phyloP scores from a whole-genome alignment of 2,329 filamentous ascomycete genomes.

The Sporothrix variecibatus region DNA sequence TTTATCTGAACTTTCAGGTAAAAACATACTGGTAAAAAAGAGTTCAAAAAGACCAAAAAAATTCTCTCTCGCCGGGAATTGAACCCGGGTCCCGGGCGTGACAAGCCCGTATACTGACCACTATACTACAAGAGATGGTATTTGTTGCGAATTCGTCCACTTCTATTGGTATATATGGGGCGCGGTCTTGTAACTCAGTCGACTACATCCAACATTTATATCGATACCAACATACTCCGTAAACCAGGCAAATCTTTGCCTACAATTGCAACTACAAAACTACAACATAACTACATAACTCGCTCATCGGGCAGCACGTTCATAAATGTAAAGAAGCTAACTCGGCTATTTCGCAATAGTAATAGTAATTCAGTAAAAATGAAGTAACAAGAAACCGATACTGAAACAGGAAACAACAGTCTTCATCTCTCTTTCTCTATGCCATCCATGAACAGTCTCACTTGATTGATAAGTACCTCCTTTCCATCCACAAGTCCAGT shows the following conservation, averaged over 20 bases:
- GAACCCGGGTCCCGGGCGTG: background rate
- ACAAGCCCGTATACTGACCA: conserved; percentile 21
- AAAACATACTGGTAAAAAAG: background rate
- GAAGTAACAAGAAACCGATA: background rate
- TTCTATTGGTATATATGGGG: background rate
- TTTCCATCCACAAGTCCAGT: background rate
- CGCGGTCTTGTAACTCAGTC: background rate
- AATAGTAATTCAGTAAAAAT: background rate
- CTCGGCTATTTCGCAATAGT: background rate
- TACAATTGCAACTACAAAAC: background rate
- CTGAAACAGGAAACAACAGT: background rate
- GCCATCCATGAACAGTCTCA: background rate
- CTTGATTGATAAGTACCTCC: background rate
- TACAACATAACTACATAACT: background rate
- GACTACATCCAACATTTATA: background rate
- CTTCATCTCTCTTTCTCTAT: background rate
- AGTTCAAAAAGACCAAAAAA: background rate
- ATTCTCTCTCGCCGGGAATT: conserved; percentile 10
- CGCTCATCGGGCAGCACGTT: background rate
- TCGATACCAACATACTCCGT: background rate
- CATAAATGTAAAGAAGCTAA: background rate
- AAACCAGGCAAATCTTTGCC: background rate
- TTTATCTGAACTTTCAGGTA: too few species aligned
- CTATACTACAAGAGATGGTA: conserved; percentile 31
- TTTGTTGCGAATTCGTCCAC: background rate